A percentile compares a stretch with the other conserved stretches of the same genome.
Conservation (phyloP, 345 rosid genomes). For the Rhodamnia argentea region DNA sequence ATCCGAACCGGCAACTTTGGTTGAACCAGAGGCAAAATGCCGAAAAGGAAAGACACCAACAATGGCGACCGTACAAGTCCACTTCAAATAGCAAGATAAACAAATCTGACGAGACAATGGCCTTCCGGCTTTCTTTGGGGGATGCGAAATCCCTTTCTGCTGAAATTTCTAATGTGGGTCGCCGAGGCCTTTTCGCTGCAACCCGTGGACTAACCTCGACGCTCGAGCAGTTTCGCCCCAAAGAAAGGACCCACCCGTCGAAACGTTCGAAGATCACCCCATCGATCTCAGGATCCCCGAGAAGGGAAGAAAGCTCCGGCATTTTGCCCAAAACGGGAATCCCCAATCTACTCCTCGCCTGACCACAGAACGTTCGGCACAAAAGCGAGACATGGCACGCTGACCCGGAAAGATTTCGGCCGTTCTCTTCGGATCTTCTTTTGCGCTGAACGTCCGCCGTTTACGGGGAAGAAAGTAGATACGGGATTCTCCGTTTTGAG, state of each 20-base stretch:
- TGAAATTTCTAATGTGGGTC: not conserved
- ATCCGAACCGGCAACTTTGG: not conserved
- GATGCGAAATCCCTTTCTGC: not conserved
- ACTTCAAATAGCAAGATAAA: not conserved
- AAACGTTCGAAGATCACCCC: not conserved
- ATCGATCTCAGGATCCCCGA: not conserved
- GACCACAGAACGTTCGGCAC: not conserved
- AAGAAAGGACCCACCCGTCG: not conserved
- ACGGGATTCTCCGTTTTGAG: not conserved
- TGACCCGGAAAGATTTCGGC: not conserved
- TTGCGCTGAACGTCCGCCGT: not conserved
- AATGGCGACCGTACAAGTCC: not conserved
- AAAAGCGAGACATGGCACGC: not conserved
- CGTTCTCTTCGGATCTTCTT: not conserved
- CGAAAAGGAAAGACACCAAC: not conserved
- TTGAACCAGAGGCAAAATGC: not conserved
- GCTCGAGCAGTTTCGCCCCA: not conserved
- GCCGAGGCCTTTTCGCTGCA: not conserved
- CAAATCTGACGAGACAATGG: not conserved
- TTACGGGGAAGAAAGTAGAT: not conserved
- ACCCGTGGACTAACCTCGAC: not conserved
- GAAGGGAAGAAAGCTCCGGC: not conserved
- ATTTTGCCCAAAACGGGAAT: not conserved
- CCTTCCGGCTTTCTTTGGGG: not conserved
- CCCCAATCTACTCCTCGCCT: not conserved